These are phyloP conservation scores for Saccharomyces hybrid DNA, from an alignment of 1,139 yeast species.

Conservation along the genomic window DNA sequence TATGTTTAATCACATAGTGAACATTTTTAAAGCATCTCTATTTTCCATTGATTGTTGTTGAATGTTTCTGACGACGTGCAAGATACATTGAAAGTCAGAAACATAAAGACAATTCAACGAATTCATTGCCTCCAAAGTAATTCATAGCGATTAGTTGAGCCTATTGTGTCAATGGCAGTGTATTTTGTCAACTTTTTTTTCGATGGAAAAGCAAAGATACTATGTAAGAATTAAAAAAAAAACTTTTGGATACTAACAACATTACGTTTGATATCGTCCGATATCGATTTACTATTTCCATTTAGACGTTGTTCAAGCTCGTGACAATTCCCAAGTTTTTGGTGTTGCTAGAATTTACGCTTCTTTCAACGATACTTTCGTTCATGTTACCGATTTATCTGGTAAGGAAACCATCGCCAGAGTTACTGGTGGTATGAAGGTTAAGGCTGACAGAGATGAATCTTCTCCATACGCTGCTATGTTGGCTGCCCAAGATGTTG, in stretches of 20 bases:
- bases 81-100: not conserved
- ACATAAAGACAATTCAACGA: not conserved
- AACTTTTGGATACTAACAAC: not conserved
- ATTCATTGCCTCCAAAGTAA: not conserved
- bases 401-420: conserved; percentile 99
- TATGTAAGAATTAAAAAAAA: too few relatives aligned
- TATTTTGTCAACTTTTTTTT: not conserved
- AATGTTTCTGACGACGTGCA: not conserved
- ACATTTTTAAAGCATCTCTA: not conserved
- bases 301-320: conserved; percentile 48
- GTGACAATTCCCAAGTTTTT: conserved; percentile 97
- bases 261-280: not conserved
- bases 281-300: conserved; percentile 5
- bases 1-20: not conserved
- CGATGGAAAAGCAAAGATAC: not conserved
- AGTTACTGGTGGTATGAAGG: conserved; percentile 99
- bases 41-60: not conserved
- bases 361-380: conserved; percentile 99
- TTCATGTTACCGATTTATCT: conserved; percentile 98
- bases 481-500: conserved; percentile 99
- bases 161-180: not conserved
- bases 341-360: conserved; percentile 99
- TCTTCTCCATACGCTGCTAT: conserved; percentile 99
- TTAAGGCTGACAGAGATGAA: conserved; percentile 99
- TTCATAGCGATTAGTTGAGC: too few relatives aligned